Evolutionary conservation across 192 early-diverging fungal species (phyloP).

Genomic region (Geranomyces michiganensis): DNA sequence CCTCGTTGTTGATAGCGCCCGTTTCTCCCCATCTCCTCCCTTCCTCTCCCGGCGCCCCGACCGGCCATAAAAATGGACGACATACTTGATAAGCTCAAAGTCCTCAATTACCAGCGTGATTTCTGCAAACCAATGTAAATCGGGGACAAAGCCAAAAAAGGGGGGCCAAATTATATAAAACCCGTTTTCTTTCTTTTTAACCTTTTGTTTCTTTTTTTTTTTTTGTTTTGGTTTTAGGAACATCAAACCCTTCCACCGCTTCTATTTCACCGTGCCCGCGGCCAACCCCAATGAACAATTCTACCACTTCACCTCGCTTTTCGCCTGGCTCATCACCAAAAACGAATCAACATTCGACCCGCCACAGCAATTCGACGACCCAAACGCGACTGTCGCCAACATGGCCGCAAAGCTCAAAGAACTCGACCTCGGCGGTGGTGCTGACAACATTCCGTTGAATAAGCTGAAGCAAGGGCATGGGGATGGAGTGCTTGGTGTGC

Average conservation of each 20-base stretch:
- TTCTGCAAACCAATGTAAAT: conserved; percentile 51
- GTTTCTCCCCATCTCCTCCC: too few species aligned
- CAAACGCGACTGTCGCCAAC: conserved; percentile 58
- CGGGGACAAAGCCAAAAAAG: too few species aligned
- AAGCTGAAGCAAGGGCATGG: conserved; percentile 63
- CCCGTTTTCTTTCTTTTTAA: neutral
- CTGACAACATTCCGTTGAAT: conserved; percentile 47
- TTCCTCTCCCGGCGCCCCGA: neutral
- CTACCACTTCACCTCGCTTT: conserved; percentile 53
- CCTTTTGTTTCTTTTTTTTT: neutral
- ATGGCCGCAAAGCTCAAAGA: conserved; percentile 57
- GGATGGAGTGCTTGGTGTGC: conserved; percentile 49
- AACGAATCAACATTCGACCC: conserved; percentile 43
- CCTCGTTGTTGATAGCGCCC: too few species aligned
- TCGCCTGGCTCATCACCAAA: conserved; percentile 53
- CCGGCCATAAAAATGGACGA: conserved; percentile 41
- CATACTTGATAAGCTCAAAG: conserved; percentile 54
- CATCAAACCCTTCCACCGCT: conserved; percentile 44
- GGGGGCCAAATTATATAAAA: too few species aligned
- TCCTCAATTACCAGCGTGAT: conserved; percentile 51
- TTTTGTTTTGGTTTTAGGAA: conserved; percentile 22
- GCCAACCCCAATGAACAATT: conserved; percentile 63
- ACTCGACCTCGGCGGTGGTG: conserved; percentile 39
- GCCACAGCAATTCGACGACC: conserved; percentile 65
- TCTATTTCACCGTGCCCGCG: conserved; percentile 46